Percentiles rank a stretch among this genome's conserved stretches.
Conservation (phyloP, 352 stramenopile genomes). For the Phytopythium montanum region DNA sequence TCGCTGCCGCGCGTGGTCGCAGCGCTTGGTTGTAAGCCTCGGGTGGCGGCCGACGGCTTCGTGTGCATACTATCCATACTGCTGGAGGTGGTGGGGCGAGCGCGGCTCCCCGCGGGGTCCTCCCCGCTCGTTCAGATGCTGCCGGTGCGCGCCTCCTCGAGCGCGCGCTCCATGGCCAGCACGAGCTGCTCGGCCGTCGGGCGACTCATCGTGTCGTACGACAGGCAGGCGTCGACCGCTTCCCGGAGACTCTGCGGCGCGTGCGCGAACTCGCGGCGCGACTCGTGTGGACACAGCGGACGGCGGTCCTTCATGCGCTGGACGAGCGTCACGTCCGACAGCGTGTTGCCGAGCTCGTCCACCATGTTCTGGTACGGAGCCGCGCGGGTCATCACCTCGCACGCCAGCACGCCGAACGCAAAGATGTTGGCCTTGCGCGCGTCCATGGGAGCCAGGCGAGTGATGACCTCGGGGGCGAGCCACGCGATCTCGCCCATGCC, state of each 20-base stretch:
- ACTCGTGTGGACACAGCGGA: conserved; percentile 38
- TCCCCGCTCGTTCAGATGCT: conserved; percentile 28
- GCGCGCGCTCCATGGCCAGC: conserved; percentile 32
- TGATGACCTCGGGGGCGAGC: conserved; percentile 53
- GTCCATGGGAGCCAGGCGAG: conserved; percentile 38
- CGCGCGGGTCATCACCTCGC: conserved; percentile 51
- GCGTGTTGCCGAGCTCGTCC: conserved; percentile 44
- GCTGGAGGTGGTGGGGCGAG: not conserved
- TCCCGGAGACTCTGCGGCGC: conserved; percentile 33
- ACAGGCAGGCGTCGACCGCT: conserved; percentile 47
- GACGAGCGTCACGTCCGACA: conserved; percentile 47
- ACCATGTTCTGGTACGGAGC: conserved; percentile 45
- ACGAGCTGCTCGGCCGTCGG: conserved; percentile 49
- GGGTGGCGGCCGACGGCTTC: not conserved
- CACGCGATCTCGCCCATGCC: conserved; percentile 49
- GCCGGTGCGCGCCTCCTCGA: conserved; percentile 27
- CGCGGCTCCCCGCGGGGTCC: conserved; percentile 2
- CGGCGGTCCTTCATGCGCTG: conserved; percentile 31
- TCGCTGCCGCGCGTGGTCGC: not conserved
- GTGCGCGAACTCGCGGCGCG: conserved; percentile 32
- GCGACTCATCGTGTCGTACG: conserved; percentile 41
- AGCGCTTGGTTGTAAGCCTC: not conserved
- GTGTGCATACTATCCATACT: conserved; percentile 1
- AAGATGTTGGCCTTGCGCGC: conserved; percentile 55
- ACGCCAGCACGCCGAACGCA: conserved; percentile 57